Evolutionary conservation across 2,329 filamentous ascomycete species (phyloP).

Genomic region (Fusarium nematophilum): DNA sequence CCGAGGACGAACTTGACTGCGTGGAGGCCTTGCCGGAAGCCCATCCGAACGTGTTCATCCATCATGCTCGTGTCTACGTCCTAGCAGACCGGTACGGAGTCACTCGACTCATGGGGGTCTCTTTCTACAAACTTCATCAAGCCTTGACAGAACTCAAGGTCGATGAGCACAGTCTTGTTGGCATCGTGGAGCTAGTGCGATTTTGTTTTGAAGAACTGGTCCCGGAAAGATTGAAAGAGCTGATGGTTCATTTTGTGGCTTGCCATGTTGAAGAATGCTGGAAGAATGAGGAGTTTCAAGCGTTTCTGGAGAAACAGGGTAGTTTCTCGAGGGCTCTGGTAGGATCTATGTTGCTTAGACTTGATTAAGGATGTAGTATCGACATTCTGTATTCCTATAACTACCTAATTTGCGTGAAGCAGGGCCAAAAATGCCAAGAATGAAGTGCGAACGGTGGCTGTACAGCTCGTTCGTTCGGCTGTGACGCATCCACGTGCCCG

Average conservation of each 20-base stretch:
- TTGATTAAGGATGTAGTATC: not conserved
- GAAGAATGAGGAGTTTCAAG: not conserved
- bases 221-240: not conserved
- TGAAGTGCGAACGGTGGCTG: too few species aligned
- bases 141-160: not conserved
- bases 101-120: not conserved
- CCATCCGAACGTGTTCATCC: not conserved
- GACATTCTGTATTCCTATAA: too few species aligned
- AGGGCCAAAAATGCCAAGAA: too few species aligned
- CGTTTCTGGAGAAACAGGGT: not conserved
- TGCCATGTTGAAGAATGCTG: not conserved
- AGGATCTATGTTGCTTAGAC: not conserved
- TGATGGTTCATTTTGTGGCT: not conserved
- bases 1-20: not conserved
- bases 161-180: not conserved
- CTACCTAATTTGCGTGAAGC: too few species aligned
- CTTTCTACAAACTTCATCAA: not conserved
- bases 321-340: not conserved
- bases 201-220: not conserved
- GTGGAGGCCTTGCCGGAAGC: not conserved
- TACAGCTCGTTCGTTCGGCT: too few species aligned
- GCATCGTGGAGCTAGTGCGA: not conserved
- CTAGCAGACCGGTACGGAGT: conserved; percentile 1
- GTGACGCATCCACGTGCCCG: too few species aligned
- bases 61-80: conserved; percentile 1